A percentile compares a stretch with the other conserved stretches of the same genome.
phyloP scores from a whole-genome alignment of 306 rosid genomes.

The Malus asiatica region DNA sequence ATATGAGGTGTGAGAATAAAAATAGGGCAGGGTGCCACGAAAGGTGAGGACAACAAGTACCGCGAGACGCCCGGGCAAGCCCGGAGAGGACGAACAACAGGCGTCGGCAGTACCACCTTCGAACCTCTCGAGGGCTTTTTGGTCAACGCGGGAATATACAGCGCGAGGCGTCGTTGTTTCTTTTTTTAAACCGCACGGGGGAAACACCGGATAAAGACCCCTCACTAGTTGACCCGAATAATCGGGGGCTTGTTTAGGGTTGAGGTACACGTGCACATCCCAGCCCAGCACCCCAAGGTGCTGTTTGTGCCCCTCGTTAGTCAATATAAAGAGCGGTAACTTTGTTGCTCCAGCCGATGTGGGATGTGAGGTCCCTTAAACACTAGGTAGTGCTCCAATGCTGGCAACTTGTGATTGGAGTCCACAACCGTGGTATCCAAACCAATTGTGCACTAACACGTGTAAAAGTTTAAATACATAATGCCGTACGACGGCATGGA shows the following conservation, averaged over 20 bases:
- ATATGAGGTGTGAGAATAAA: background rate
- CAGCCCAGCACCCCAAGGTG: background rate
- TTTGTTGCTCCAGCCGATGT: no score
- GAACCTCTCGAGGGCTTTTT: background rate
- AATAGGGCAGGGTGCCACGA: background rate
- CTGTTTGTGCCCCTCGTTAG: rapidly evolving
- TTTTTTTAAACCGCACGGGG: background rate
- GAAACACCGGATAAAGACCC: background rate
- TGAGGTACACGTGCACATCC: background rate
- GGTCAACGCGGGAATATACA: background rate
- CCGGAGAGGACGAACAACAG: background rate
- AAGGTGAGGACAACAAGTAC: background rate
- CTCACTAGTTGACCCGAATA: background rate
- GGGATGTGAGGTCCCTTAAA: no score
- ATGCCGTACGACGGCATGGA: no score
- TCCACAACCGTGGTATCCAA: background rate
- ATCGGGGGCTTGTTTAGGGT: background rate
- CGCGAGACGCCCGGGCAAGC: background rate
- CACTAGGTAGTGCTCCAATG: no score
- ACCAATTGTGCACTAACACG: no score
- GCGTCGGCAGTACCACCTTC: background rate
- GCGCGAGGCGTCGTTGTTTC: background rate
- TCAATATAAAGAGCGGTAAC: background rate
- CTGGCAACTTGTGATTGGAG: no score
- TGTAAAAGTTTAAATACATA: no score